Conservation (phyloP, 305 asterid genomes). For the Solanum hybrid region DNA sequence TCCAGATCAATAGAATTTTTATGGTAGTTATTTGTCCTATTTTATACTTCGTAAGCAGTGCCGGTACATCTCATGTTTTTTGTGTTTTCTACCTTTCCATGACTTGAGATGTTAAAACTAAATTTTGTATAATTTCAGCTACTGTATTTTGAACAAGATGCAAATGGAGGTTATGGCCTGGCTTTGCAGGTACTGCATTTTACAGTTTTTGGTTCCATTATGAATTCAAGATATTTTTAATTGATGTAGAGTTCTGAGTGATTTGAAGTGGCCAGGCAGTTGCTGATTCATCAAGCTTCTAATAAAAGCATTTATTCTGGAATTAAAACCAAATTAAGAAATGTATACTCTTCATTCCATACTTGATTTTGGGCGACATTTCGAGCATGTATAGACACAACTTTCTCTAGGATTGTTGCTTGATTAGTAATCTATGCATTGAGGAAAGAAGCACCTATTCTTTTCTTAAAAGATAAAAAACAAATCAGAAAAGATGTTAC, state of each 20-base stretch:
- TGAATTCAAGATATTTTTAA: not conserved
- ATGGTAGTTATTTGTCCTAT: not conserved
- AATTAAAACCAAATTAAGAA: not conserved
- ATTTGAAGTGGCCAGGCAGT: not conserved
- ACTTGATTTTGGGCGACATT: not conserved
- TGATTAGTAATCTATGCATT: not conserved
- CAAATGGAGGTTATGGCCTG: constrained; percentile 88
- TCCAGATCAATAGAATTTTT: not conserved
- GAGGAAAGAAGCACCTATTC: not conserved
- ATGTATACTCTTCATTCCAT: not conserved
- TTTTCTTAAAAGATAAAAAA: not conserved
- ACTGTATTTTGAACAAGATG: constrained; percentile 88
- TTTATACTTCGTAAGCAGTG: not conserved
- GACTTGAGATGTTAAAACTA: constrained; percentile 16
- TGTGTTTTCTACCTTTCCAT: not conserved
- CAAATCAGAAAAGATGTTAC: not conserved
- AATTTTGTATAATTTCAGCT: constrained; percentile 53
- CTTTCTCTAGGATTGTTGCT: not conserved
- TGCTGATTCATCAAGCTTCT: not conserved
- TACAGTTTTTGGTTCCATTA: not conserved
- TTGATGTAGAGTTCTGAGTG: not conserved
- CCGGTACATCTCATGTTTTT: not conserved
- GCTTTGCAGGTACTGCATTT: constrained; percentile 78
- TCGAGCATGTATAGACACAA: not conserved
- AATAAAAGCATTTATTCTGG: not conserved